Percentiles rank a stretch among this genome's conserved stretches.
Evolutionary conservation across 768 basidiomycete species (phyloP).

Genomic region (Naematelia encephala): DNA sequence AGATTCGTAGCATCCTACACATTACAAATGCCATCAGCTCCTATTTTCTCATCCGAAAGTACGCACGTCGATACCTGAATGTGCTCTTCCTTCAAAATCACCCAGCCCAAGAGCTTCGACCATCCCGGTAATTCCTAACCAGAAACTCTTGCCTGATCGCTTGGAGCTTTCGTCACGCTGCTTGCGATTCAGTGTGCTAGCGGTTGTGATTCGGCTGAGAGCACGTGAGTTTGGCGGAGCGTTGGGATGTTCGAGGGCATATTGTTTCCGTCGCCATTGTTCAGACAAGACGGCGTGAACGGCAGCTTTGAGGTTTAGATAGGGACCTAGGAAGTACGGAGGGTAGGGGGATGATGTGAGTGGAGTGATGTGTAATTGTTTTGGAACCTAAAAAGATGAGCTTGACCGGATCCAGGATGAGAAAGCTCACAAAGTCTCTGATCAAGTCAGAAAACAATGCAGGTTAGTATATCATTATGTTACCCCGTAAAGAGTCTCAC

Average conservation of each 20-base stretch:
- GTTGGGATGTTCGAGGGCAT: slow-evolving; percentile 18
- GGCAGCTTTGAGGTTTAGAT: slow-evolving; percentile 49
- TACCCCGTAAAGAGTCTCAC: no score
- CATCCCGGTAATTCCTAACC: slow-evolving; percentile 66
- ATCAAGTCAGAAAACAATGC: background rate
- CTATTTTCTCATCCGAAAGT: no score
- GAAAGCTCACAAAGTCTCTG: slow-evolving; percentile 43
- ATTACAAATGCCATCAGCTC: background rate
- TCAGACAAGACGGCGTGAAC: slow-evolving; percentile 42
- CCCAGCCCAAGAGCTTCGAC: slow-evolving; percentile 67
- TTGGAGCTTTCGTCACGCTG: slow-evolving; percentile 27
- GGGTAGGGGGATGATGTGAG: slow-evolving; percentile 27
- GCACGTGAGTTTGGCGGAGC: slow-evolving; percentile 15
- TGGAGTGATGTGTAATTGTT: slow-evolving; percentile 49
- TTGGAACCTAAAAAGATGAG: slow-evolving; percentile 33
- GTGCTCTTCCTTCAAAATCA: slow-evolving; percentile 75
- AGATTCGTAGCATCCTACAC: slow-evolving; percentile 84
- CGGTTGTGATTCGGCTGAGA: slow-evolving; percentile 21
- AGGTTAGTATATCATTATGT: no score
- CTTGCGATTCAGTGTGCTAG: slow-evolving; percentile 5
- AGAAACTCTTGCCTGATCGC: slow-evolving; percentile 19
- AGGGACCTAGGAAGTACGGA: slow-evolving; percentile 40
- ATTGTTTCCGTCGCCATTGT: slow-evolving; percentile 24
- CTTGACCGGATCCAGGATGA: background rate
- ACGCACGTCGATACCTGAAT: slow-evolving; percentile 92